Conservation (phyloP, 106 monocot species). For the Amphibolis antarctica region DNA sequence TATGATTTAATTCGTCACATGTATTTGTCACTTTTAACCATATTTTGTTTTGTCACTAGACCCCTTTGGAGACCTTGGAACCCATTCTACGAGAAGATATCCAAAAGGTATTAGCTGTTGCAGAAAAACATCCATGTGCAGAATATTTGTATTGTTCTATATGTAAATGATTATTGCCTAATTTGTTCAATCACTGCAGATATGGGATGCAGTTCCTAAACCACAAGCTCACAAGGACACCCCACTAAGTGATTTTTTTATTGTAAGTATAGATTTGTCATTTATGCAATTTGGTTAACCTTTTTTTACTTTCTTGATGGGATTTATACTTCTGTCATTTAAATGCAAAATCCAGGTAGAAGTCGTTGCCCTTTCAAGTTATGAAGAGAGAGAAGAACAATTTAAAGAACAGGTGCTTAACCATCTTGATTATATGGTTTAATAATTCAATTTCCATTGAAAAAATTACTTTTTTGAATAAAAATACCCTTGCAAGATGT, state of each 20-base stretch:
- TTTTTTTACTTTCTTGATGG: neutral
- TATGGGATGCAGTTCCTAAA: conserved; percentile 86
- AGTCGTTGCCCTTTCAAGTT: conserved; percentile 84
- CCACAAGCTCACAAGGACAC: conserved; percentile 78
- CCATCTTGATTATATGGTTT: neutral
- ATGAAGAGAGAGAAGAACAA: conserved; percentile 89
- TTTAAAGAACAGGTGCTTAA: conserved; percentile 77
- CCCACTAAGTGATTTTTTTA: conserved; percentile 85
- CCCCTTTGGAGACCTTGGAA: conserved; percentile 14
- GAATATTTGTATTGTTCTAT: neutral
- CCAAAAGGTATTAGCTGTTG: conserved; percentile 4
- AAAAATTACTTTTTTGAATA: too few species aligned
- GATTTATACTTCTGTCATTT: conserved; percentile 6
- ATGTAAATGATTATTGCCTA: neutral
- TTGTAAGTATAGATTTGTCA: conserved; percentile 56
- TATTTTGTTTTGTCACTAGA: conserved; percentile 1
- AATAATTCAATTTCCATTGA: too few species aligned
- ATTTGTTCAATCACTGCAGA: conserved; percentile 23
- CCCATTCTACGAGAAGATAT: conserved; percentile 17
- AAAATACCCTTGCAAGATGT: too few species aligned
- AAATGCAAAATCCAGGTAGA: conserved; percentile 41
- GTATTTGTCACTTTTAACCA: neutral
- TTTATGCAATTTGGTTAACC: neutral
- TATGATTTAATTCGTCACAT: neutral
- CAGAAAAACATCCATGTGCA: too few species aligned